These are phyloP conservation scores for Scheffersomyces stipitis DNA, from an alignment of 805 yeast species.

Conservation along the genomic window DNA sequence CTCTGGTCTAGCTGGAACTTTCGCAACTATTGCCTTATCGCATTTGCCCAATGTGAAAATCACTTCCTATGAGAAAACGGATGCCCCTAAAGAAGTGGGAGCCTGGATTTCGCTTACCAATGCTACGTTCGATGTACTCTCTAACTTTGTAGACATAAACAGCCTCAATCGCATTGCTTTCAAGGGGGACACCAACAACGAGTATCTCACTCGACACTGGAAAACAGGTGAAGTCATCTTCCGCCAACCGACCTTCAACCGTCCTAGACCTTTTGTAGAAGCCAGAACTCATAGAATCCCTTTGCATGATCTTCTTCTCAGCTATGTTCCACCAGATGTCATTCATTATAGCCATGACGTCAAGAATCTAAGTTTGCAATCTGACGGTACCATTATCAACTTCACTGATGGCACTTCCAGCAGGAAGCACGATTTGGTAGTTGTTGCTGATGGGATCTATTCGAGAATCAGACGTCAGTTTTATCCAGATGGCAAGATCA, in stretches of 20 bases:
- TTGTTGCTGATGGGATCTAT: constrained; percentile 13
- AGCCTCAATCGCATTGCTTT: constrained; percentile 2
- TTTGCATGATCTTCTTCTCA: constrained; percentile 16
- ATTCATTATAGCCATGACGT: constrained; percentile 7
- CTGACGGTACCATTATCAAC: constrained; percentile 1
- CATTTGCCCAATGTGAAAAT: constrained; percentile 3
- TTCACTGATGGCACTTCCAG: not conserved
- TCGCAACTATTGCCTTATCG: constrained; percentile 1
- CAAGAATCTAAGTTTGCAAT: constrained; percentile 1
- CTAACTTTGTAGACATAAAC: constrained; percentile 3
- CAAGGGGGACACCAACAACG: constrained; percentile 1
- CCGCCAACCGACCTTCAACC: constrained; percentile 1
- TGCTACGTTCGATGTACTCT: constrained; percentile 2
- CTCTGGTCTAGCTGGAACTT: constrained; percentile 4
- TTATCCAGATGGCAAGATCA: not conserved
- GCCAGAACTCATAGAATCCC: constrained; percentile 7
- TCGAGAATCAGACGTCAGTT: constrained; percentile 10
- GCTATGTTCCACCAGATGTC: constrained; percentile 8
- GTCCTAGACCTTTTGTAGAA: constrained; percentile 2
- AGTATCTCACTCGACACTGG: constrained; percentile 5
- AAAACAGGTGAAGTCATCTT: constrained; percentile 4
- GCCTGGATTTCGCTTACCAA: constrained; percentile 6
- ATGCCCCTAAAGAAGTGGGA: constrained; percentile 4
- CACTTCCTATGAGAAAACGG: constrained; percentile 1
- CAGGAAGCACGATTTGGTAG: constrained; percentile 5